Conservation (phyloP, 1,284 basidiomycete genomes). For the Heimioporus retisporus region DNA sequence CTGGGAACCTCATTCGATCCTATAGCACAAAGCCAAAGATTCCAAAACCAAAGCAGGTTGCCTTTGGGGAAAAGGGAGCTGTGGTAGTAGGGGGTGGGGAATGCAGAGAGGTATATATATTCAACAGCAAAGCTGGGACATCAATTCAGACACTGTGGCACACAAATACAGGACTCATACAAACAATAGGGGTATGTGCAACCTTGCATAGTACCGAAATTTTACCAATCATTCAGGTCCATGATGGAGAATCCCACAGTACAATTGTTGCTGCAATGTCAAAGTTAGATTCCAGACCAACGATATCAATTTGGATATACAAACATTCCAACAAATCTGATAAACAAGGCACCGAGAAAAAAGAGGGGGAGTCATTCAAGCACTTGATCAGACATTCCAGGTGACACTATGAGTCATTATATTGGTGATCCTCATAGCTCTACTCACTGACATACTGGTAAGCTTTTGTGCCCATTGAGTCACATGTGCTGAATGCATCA, state of each 20-base stretch:
- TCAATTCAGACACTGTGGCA: not conserved
- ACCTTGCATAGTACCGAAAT: not conserved
- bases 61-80: conserved; percentile 3
- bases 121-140: not conserved
- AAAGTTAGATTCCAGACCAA: not conserved
- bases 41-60: not conserved
- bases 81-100: not conserved
- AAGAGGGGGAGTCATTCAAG: not conserved
- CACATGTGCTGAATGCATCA: not conserved
- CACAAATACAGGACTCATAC: not conserved
- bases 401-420: not conserved
- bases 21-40: not conserved
- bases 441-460: not conserved
- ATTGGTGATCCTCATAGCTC: not conserved
- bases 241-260: not conserved
- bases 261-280: not conserved
- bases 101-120: not conserved
- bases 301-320: not conserved
- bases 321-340: not conserved
- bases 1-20: not conserved
- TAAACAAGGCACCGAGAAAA: not conserved
- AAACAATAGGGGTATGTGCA: not conserved
- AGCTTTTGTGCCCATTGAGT: too few relatives aligned
- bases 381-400: not conserved
- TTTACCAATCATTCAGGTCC: not conserved